Percentiles rank a stretch among this genome's conserved stretches.
These are phyloP conservation scores for Xylaria palmicola DNA, from an alignment of 495 filamentous ascomycete genomes.

Conservation along the genomic window DNA sequence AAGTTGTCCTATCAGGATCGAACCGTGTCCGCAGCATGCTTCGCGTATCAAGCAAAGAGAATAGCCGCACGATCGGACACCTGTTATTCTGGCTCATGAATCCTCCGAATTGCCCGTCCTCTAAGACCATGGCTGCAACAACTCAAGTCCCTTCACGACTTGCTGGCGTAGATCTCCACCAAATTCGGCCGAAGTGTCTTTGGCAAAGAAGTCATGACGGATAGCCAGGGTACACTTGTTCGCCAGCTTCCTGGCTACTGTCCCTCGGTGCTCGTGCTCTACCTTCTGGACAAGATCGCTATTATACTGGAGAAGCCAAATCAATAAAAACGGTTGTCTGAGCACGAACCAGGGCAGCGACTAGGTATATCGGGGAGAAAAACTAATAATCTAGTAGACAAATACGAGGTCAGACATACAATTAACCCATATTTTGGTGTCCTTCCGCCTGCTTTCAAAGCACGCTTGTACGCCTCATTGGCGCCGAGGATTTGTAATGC, in stretches of 20 bases:
- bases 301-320: neutral
- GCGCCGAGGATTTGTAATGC: neutral
- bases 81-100: too few relatives aligned
- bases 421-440: neutral
- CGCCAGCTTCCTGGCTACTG: neutral
- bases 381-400: too few relatives aligned
- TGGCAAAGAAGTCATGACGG: neutral
- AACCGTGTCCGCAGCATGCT: too few relatives aligned
- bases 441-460: neutral
- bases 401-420: neutral
- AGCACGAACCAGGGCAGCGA: too few relatives aligned
- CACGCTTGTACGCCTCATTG: neutral
- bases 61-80: too few relatives aligned
- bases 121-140: too few relatives aligned
- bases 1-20: too few relatives aligned
- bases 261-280: neutral
- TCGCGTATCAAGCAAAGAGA: too few relatives aligned
- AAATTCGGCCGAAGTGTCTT: neutral
- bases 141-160: too few relatives aligned
- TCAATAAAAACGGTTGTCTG: neutral
- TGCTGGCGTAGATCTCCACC: neutral
- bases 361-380: too few relatives aligned
- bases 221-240: neutral
- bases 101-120: too few relatives aligned
- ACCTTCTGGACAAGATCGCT: neutral